phyloP scores from a whole-genome alignment of 257 asterid genomes.

The Rubia yunnanensis region DNA sequence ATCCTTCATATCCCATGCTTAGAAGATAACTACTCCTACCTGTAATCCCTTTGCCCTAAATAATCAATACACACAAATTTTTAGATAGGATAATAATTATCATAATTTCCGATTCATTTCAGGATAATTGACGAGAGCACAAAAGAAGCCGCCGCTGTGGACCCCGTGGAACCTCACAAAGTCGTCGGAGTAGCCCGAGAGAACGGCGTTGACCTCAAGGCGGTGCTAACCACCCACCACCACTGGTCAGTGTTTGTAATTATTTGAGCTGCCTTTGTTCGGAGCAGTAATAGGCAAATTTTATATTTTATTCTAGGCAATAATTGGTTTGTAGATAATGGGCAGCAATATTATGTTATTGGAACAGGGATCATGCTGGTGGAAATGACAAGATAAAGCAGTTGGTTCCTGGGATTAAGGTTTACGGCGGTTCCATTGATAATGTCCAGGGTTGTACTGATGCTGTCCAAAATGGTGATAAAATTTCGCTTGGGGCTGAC shows the following conservation, averaged over 20 bases:
- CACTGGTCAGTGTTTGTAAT: constrained; percentile 49
- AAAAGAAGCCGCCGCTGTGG: constrained; percentile 85
- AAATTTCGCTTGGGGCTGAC: constrained; percentile 57
- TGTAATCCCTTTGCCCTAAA: constrained; percentile 6
- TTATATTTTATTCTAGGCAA: too few relatives aligned
- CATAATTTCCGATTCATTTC: background rate
- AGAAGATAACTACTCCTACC: constrained; percentile 20
- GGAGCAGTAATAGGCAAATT: background rate
- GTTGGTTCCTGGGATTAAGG: constrained; percentile 63
- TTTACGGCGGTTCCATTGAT: constrained; percentile 79
- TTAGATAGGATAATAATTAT: background rate
- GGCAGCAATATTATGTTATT: constrained; percentile 7
- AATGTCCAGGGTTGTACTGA: constrained; percentile 77
- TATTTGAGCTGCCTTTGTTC: background rate
- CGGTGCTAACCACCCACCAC: constrained; percentile 92
- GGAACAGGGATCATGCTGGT: constrained; percentile 92
- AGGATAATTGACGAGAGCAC: constrained; percentile 53
- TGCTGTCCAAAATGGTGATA: constrained; percentile 78
- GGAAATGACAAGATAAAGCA: constrained; percentile 85
- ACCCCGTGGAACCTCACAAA: constrained; percentile 90
- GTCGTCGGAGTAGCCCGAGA: constrained; percentile 64
- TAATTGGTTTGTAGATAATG: background rate
- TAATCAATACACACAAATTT: too few relatives aligned
- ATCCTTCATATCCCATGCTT: constrained; percentile 19
- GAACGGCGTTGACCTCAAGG: constrained; percentile 59